Base-by-base conservation (phyloP, 139 green algal species). In the Tetradesmus lagerheimii region DNA sequence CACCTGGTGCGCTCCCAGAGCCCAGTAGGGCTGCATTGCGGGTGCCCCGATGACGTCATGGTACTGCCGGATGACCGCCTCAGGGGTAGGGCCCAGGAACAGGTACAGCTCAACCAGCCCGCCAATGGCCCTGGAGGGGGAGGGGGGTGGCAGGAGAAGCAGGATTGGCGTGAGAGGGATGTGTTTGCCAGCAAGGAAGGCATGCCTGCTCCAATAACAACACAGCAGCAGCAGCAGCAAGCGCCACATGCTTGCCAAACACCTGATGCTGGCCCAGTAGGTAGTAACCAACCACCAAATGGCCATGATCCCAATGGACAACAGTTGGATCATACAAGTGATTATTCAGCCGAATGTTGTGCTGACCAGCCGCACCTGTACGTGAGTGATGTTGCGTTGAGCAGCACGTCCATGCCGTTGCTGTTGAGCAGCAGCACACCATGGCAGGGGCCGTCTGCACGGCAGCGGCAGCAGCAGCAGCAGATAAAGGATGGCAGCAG, bases 21-120 rank as follows among this genome's bases (percentile, higher is more conserved):
- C 77, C 95, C 95, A 98, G 53, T 89, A 89, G 34, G 96, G 96
- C 20, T 93, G 92, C 92, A 98, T 90, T 41, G 92, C 85, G 0
- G 96, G 95, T 2, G 89, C 89, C 3, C 96, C 96, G 38, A 98
- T 88, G 12, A 98, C 89, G 23, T 87, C n/a, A 14, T 95, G 97
- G 91, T 97, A 96, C 92, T 98, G 96, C 57, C 94, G 67, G 23
- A 96, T 64, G 25, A 98, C 96, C 12, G 50, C 91, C 47, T 93
- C 88, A 0, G 96, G 96, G 18, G 78, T 89, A 25, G 96, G 96
- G 0, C 96, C 96, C 47, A 77, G 29, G n/a, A 98, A 93, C 29
- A 97, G 18, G 83, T 92, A 96, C n/a, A 98, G 25, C 80, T 98
- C 96, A 0, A 98, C 31, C 3, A 96, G 53, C 67, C 96, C 96